These are phyloP conservation scores for Citeromyces matritensis DNA, from an alignment of 805 yeast genomes.

Conservation along the genomic window DNA sequence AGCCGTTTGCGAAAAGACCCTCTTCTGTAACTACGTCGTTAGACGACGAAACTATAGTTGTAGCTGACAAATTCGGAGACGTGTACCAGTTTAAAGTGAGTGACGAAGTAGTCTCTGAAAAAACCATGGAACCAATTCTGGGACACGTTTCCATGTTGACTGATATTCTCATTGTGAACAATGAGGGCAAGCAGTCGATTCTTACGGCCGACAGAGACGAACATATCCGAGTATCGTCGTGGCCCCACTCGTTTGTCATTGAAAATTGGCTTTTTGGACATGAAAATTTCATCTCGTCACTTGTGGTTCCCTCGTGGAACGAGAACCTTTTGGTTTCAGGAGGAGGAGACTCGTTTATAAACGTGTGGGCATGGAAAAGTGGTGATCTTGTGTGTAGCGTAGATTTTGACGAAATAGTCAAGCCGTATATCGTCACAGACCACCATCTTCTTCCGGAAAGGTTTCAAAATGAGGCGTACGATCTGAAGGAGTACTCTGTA, in stretches of 20 bases:
- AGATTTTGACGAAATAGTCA: conserved; percentile 20
- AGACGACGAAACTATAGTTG: conserved; percentile 34
- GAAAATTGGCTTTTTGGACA: conserved; percentile 83
- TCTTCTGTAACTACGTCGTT: conserved; percentile 52
- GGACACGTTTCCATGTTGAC: conserved; percentile 98
- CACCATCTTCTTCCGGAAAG: conserved; percentile 51
- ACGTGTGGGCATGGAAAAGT: conserved; percentile 67
- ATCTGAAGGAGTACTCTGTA: conserved; percentile 36
- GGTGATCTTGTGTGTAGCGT: conserved; percentile 32
- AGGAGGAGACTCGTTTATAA: conserved; percentile 77
- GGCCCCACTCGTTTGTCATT: conserved; percentile 65
- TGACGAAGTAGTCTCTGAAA: conserved; percentile 16
- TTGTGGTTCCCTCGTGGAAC: conserved; percentile 40
- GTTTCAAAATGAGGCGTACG: conserved; percentile 36
- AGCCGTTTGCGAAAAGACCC: conserved; percentile 86
- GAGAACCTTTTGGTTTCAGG: conserved; percentile 50
- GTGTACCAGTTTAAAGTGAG: conserved; percentile 50
- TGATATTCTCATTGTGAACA: conserved; percentile 21
- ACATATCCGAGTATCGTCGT: conserved; percentile 74
- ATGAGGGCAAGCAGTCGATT: conserved; percentile 30
- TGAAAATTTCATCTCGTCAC: conserved; percentile 59
- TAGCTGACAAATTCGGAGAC: conserved; percentile 96
- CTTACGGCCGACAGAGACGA: conserved; percentile 91
- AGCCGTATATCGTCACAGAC: conserved; percentile 28
- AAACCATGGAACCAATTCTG: conserved; percentile 46